These are phyloP conservation scores for Pseudomassariella vexata DNA, from an alignment of 2,329 filamentous ascomycete genomes.

Conservation along the genomic window DNA sequence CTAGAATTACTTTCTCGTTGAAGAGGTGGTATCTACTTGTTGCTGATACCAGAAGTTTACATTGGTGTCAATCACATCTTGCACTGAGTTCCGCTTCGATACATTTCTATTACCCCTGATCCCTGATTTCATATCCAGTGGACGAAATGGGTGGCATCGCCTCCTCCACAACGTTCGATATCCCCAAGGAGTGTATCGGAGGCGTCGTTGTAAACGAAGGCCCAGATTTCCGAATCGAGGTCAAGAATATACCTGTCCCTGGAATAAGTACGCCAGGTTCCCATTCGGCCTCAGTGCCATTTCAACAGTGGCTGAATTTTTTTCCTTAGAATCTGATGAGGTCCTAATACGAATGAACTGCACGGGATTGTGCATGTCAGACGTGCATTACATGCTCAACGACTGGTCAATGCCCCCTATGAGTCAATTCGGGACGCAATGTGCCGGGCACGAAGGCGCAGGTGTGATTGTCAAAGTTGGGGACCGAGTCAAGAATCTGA, in stretches of 20 bases:
- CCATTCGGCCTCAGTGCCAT: slow-evolving; percentile 19
- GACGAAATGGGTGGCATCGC: slow-evolving; percentile 1
- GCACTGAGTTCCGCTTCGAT: too few species aligned
- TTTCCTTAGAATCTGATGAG: slow-evolving; percentile 10
- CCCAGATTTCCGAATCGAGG: slow-evolving; percentile 39
- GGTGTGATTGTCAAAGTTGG: slow-evolving; percentile 29
- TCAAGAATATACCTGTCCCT: slow-evolving; percentile 41
- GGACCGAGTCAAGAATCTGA: slow-evolving; percentile 21
- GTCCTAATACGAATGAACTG: slow-evolving; percentile 13
- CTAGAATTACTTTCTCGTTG: too few species aligned
- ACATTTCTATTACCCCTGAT: too few species aligned
- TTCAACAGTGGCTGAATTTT: not conserved
- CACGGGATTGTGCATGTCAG: slow-evolving; percentile 13
- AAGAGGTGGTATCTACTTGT: too few species aligned
- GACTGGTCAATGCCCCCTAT: slow-evolving; percentile 10
- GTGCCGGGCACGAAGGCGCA: slow-evolving; percentile 32
- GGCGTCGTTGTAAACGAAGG: slow-evolving; percentile 45
- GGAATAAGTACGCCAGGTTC: slow-evolving; percentile 34
- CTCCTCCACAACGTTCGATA: slow-evolving; percentile 14
- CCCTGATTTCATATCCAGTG: too few species aligned
- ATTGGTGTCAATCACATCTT: too few species aligned
- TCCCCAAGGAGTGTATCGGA: slow-evolving; percentile 43
- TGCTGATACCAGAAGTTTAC: too few species aligned
- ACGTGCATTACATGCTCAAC: slow-evolving; percentile 13
- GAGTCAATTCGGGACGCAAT: slow-evolving; percentile 9